phyloP scores from a whole-genome alignment of 345 rosid genomes.

The Lenwebbia sp. region DNA sequence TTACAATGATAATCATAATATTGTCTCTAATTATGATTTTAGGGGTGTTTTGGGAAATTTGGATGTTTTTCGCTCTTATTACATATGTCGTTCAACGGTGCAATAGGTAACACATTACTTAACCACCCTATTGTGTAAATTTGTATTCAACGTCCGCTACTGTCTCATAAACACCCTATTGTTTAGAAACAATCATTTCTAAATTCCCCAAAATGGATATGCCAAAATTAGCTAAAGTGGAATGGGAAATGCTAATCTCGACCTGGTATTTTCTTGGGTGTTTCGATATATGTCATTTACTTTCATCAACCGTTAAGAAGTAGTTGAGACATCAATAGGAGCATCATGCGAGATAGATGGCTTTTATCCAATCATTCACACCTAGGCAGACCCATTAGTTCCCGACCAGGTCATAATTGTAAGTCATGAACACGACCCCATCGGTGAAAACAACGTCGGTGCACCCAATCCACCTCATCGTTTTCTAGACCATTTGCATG shows the following conservation, averaged over 20 bases:
- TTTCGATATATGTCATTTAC: not conserved
- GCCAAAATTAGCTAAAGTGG: not conserved
- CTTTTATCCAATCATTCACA: no score
- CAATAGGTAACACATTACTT: not conserved
- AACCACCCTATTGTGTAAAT: not conserved
- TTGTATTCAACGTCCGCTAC: no score
- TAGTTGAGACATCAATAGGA: not conserved
- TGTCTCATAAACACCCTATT: not conserved
- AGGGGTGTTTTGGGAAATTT: not conserved
- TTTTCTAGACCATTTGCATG: conserved; percentile 76
- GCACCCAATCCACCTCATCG: conserved; percentile 51
- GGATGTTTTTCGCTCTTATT: not conserved
- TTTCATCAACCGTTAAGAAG: not conserved
- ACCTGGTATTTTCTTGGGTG: not conserved
- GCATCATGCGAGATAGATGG: not conserved
- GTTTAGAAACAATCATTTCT: not conserved
- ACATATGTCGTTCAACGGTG: not conserved
- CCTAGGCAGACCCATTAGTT: conserved; percentile 14
- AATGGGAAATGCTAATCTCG: not conserved
- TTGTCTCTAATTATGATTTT: no score
- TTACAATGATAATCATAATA: no score
- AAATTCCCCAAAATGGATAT: not conserved
- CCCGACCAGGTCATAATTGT: conserved; percentile 77
- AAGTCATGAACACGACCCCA: conserved; percentile 81
- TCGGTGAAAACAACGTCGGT: conserved; percentile 57